Evolutionary conservation across 768 basidiomycete species (phyloP), one percentile per base, ranked within the genome.

Genomic region (Boletus rubropictus): DNA sequence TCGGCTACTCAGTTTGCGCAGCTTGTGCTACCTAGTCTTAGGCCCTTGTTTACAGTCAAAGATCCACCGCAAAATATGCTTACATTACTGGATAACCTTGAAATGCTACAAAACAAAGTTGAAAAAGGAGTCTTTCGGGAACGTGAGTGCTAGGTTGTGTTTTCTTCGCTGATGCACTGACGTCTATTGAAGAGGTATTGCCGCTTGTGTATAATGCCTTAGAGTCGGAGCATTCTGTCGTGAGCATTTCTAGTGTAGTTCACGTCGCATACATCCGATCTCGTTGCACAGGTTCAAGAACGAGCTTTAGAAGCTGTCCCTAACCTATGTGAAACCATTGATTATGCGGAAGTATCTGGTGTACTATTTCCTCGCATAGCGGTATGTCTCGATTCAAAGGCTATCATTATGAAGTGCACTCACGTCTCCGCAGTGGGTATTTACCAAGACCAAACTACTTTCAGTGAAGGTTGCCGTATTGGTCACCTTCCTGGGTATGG

Each of bases 41-140:
- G 87, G 59, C 95, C 94, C 0, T 68, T 99, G 15, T 99, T 99
- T 53, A 74, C 72, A 0, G 72, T 97, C 60, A 92, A 88, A 63
- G 96, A 99, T 58, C 95, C 96, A 15, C 94, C 95, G 0, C 94
- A 97, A 67, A 96, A 94, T 54, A 95, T 97, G 89, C 66, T 98
- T 42, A 93, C 92, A 0, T 69, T 99, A 21, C 66, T 99, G 37
- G 93, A 97, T 57, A 95, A 95, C 58, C 74, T 99, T 7, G 71
- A 78, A 20, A 78, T 93, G 69, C 73, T 99, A 24, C 90, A 93
- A 58, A 80, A 75, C 49, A 99, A 99, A 69, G 94, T 92, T 2
- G 83, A 88, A 44, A 90, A 92, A 52, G 68, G 67, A 9, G 78
- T 86, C 3, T 98, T 98, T 66, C 75, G 89, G 56, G 92, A 94